Percentiles rank a stretch among this genome's conserved stretches.
These are phyloP conservation scores for Quercus bicolor DNA, from an alignment of 306 rosid species.

Conservation along the genomic window DNA sequence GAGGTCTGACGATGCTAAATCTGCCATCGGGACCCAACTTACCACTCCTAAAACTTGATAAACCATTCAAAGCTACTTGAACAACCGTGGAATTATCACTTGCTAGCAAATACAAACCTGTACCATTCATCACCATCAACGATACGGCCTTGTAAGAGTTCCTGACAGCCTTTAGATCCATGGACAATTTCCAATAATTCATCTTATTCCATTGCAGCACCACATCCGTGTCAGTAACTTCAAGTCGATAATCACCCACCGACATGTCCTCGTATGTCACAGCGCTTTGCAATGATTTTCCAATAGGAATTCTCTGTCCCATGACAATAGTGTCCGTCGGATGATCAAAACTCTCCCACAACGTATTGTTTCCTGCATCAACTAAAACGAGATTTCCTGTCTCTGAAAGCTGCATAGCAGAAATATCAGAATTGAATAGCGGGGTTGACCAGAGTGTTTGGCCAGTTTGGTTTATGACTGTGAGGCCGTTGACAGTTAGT, in stretches of 20 bases:
- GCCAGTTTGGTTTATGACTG: slow-evolving; percentile 34
- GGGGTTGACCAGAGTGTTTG: slow-evolving; percentile 72
- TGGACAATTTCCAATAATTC: slow-evolving; percentile 71
- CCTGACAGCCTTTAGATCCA: slow-evolving; percentile 33
- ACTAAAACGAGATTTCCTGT: slow-evolving; percentile 69
- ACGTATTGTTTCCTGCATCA: slow-evolving; percentile 51
- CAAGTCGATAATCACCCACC: slow-evolving; percentile 35
- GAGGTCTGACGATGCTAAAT: slow-evolving; percentile 52
- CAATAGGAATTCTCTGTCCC: slow-evolving; percentile 57
- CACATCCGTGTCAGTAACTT: slow-evolving; percentile 52
- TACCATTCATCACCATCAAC: slow-evolving; percentile 47
- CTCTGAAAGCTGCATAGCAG: slow-evolving; percentile 50
- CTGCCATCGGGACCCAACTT: slow-evolving; percentile 56
- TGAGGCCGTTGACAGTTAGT: slow-evolving; percentile 49
- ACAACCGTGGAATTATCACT: slow-evolving; percentile 44
- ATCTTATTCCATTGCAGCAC: slow-evolving; percentile 68
- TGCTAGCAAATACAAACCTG: slow-evolving; percentile 61
- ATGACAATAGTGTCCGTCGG: slow-evolving; percentile 79
- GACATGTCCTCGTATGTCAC: slow-evolving; percentile 51
- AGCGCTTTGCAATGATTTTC: slow-evolving; percentile 42
- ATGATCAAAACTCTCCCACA: slow-evolving; percentile 80
- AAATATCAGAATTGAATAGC: slow-evolving; percentile 34
- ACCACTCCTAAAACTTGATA: slow-evolving; percentile 51
- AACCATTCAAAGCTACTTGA: slow-evolving; percentile 33
- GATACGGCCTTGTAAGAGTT: slow-evolving; percentile 39